Percentiles rank a stretch among this genome's conserved stretches.
These are phyloP conservation scores for Melanopsichium pennsylvanicum DNA, from an alignment of 1,284 basidiomycete genomes.

Conservation along the genomic window DNA sequence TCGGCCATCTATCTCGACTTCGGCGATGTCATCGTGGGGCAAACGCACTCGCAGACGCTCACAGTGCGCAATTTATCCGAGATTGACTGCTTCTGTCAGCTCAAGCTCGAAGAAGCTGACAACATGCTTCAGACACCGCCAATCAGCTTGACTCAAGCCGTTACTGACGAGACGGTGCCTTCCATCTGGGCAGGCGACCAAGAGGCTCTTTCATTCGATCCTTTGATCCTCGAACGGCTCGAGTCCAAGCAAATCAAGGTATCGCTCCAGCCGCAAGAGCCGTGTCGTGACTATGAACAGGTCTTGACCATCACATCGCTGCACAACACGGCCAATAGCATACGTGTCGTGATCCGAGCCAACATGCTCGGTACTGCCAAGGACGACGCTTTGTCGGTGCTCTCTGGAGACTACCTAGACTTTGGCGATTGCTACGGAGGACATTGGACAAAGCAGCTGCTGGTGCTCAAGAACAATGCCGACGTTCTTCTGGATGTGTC, in stretches of 20 bases:
- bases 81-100: constrained; percentile 61
- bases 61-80: constrained; percentile 52
- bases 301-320: constrained; percentile 58
- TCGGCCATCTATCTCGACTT: constrained; percentile 56
- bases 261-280: constrained; percentile 44
- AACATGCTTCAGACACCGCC: constrained; percentile 52
- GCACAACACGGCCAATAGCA: constrained; percentile 53
- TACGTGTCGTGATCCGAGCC: constrained; percentile 59
- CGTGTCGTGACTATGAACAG: constrained; percentile 62
- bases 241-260: constrained; percentile 37
- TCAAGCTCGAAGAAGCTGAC: constrained; percentile 57
- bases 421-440: constrained; percentile 69
- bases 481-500: constrained; percentile 68
- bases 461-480: constrained; percentile 68
- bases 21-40: constrained; percentile 62
- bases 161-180: constrained; percentile 28
- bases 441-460: constrained; percentile 68
- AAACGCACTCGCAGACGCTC: constrained; percentile 45
- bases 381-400: constrained; percentile 67
- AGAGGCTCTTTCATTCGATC: constrained; percentile 24
- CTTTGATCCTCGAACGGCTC: constrained; percentile 24
- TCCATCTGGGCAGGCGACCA: constrained; percentile 46
- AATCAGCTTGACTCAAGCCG: constrained; percentile 34
- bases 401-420: constrained; percentile 68
- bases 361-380: constrained; percentile 62